A percentile compares a stretch with the other conserved stretches of the same genome.
phyloP scores from a whole-genome alignment of 805 yeast genomes.

The Cyberlindnera amylophila region DNA sequence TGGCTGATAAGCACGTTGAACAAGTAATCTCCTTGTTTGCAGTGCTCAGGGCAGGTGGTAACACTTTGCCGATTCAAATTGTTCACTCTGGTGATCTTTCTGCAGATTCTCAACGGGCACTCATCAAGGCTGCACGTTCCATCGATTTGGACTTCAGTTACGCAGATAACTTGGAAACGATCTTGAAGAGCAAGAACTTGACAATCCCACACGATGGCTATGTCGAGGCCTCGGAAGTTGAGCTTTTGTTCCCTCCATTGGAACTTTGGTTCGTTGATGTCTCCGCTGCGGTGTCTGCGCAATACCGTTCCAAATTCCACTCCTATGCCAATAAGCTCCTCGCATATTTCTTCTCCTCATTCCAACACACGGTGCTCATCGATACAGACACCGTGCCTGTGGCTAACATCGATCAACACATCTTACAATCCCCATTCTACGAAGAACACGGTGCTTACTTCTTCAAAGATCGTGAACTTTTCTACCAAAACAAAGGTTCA shows the following conservation, averaged over 20 bases:
- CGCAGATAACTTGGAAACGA: conserved; percentile 10
- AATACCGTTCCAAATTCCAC: conserved; percentile 26
- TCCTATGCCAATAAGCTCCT: conserved; percentile 45
- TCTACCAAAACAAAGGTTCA: conserved; percentile 24
- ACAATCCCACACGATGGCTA: conserved; percentile 5
- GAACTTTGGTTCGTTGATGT: conserved; percentile 41
- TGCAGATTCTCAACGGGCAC: conserved; percentile 26
- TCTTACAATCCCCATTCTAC: conserved; percentile 33
- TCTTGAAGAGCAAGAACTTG: conserved; percentile 6
- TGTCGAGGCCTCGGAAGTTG: conserved; percentile 2
- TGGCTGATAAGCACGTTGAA: conserved; percentile 28
- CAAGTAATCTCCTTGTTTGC: conserved; percentile 37
- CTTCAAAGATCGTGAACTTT: conserved; percentile 43
- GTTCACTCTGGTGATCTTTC: conserved; percentile 36
- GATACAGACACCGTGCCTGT: conserved; percentile 51
- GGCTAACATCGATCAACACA: conserved; percentile 34
- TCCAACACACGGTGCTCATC: conserved; percentile 44
- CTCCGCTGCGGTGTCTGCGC: conserved; percentile 19
- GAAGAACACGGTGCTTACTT: conserved; percentile 35
- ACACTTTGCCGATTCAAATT: conserved; percentile 39
- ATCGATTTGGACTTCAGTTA: conserved; percentile 9
- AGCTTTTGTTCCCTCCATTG: conserved; percentile 27
- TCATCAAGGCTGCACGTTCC: conserved; percentile 34
- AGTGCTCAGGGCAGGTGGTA: conserved; percentile 33
- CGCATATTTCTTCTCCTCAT: conserved; percentile 45